Evolutionary conservation across 2,329 filamentous ascomycete species (phyloP).

Genomic region (Aureobasidium namibiae): DNA sequence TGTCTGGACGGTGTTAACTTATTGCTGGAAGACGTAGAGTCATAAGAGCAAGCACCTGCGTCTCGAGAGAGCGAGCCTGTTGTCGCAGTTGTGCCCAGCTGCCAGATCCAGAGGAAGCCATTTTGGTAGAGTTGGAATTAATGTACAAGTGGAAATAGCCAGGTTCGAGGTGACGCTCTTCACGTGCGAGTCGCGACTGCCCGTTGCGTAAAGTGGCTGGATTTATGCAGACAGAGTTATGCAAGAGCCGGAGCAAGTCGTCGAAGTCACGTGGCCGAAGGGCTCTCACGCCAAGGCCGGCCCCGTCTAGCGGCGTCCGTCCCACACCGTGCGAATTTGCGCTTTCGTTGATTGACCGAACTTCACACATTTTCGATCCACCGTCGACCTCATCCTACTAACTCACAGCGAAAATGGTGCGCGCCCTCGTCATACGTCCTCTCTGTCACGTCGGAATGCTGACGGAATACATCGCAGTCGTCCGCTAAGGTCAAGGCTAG

Average conservation of each 20-base stretch:
- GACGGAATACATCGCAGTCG: constrained; percentile 38
- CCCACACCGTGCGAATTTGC: neutral
- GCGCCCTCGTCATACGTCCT: neutral
- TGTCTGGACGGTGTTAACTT: constrained; percentile 50
- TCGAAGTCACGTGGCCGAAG: too few species aligned
- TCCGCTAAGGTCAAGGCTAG: constrained; percentile 80
- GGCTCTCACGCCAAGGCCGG: too few species aligned
- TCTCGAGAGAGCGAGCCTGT: constrained; percentile 80
- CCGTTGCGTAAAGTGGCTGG: neutral
- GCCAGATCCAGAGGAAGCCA: constrained; percentile 12
- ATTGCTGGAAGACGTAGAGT: neutral
- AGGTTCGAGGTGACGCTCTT: neutral
- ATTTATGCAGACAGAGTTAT: neutral
- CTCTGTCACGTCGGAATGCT: constrained; percentile 18
- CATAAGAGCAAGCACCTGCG: constrained; percentile 60
- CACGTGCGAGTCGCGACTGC: constrained; percentile 1
- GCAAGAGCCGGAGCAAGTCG: too few species aligned
- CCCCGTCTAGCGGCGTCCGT: too few species aligned
- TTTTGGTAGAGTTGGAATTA: neutral
- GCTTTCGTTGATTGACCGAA: too few species aligned
- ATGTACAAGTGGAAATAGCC: neutral
- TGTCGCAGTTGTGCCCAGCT: constrained; percentile 91
- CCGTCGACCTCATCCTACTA: constrained; percentile 8
- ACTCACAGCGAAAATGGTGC: constrained; percentile 24
- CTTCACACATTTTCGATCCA: too few species aligned